Evolutionary conservation across 2,329 filamentous ascomycete genomes (phyloP), one percentile per base, ranked within the genome.

Genomic region (Fonsecaea nubica): DNA sequence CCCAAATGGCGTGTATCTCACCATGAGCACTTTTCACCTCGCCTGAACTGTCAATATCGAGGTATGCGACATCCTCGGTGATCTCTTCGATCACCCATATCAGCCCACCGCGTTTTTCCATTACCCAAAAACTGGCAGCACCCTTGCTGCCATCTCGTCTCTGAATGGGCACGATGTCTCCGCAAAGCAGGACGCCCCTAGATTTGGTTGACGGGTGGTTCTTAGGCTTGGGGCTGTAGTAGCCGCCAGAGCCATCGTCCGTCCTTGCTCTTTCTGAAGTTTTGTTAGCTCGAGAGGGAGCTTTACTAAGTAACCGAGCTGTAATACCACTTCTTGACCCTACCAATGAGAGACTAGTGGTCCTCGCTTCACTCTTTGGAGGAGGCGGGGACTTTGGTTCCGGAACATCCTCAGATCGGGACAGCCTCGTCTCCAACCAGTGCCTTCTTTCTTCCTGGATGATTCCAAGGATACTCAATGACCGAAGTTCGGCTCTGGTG

Each of bases 61-160:
- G 80, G 67, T 88, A 86, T 3, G 92, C 93, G 45, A 95, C 89
- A 76, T 99, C 93, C 79, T 99, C 95, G 63, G 94, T 92, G 67
- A 99, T 98, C 79, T 99, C 95, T 77, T 99, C 95, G 1, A 99
- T 81, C 8, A 99, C 95, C 95, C 95, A 99, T 67, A 99, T 98
- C 66, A 99, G 80, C 9, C 94, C 93, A 60, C 92, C 89, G 57
- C 90, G 87, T 79, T 99, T 99, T 78, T 99, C 95, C 81, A 99
- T 99, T 3, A 99, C 95, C 95, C 95, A 99, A 45, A 99, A 82
- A 78, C 93, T 98, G 42, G 95, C 95, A 65, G 95, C 93, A 1
- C 95, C 95, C 4, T 90, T 94, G 10, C 90, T 87, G 3, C 95
- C 95, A 74, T 99, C 97, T 67, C 95, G 88, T 79, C 98, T 99